Evolutionary conservation across 805 yeast genomes (phyloP).

Genomic region (Blastobotrys terrestris): DNA sequence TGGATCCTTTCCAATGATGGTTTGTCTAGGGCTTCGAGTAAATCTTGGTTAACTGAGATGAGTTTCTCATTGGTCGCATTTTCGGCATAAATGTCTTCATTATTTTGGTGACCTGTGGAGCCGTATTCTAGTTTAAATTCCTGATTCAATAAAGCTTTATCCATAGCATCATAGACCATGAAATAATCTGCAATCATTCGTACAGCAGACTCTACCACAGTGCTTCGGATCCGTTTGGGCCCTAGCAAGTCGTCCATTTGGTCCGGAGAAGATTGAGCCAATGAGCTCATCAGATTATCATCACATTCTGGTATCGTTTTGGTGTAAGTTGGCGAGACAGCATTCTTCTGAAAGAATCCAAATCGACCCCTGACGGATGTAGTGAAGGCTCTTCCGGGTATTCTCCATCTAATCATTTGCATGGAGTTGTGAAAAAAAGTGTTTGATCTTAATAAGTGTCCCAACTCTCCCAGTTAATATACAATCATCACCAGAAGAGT

Average conservation of each 20-base stretch:
- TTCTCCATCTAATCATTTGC: neutral
- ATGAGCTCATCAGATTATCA: neutral
- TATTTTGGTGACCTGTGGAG: neutral
- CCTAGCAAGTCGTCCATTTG: constrained; percentile 23
- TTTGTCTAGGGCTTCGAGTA: constrained; percentile 4
- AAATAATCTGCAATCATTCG: constrained; percentile 29
- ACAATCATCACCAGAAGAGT: neutral
- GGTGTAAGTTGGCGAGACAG: neutral
- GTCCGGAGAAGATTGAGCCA: neutral
- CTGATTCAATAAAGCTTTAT: constrained; percentile 20
- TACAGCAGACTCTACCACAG: constrained; percentile 26
- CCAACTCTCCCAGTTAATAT: too few relatives aligned
- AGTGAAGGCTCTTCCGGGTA: neutral
- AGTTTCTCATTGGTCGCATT: neutral
- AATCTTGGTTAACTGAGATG: constrained; percentile 1
- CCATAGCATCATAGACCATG: constrained; percentile 25
- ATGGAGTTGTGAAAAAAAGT: too few relatives aligned
- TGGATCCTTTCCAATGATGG: constrained; percentile 7
- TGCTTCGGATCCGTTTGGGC: constrained; percentile 22
- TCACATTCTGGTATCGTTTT: neutral
- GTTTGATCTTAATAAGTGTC: too few relatives aligned
- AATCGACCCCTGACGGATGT: neutral
- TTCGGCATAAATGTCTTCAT: neutral
- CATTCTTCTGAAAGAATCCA: neutral
- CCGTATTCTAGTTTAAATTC: constrained; percentile 15